phyloP scores from a whole-genome alignment of 441 rosid genomes.

The Croton setiger region DNA sequence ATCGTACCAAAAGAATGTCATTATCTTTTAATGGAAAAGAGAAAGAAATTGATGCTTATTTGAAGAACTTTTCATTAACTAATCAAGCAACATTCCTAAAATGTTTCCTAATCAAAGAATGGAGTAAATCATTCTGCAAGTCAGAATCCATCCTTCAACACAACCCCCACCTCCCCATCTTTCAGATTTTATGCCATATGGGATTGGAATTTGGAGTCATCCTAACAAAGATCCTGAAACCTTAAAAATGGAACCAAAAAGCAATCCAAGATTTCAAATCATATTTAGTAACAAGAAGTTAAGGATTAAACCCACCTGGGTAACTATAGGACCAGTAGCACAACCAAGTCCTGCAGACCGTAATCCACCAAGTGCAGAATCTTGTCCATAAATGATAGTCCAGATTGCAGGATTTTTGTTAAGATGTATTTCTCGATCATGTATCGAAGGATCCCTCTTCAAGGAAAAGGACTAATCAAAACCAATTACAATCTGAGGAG shows the following conservation, averaged over 20 bases:
- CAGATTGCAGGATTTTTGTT: constrained; percentile 39
- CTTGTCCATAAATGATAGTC: constrained; percentile 42
- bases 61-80: not conserved
- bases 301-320: constrained; percentile 41
- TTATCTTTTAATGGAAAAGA: not conserved
- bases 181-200: too few relatives aligned
- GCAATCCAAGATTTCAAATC: not conserved
- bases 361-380: constrained; percentile 35
- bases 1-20: too few relatives aligned
- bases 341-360: constrained; percentile 39
- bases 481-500: constrained; percentile 28
- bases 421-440: constrained; percentile 37
- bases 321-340: constrained; percentile 40
- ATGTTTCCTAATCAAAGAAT: not conserved
- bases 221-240: not conserved
- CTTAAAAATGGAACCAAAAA: not conserved
- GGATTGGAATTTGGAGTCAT: not conserved
- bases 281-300: not conserved
- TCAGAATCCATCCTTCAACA: too few relatives aligned
- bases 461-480: constrained; percentile 41
- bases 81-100: not conserved
- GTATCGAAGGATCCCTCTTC: constrained; percentile 46
- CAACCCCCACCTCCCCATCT: not conserved
- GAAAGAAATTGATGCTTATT: not conserved
- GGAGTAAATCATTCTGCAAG: not conserved